Evolutionary conservation across 2,329 filamentous ascomycete species (phyloP).

Genomic region (Ophiognomonia clavigignenti-juglandacearum): DNA sequence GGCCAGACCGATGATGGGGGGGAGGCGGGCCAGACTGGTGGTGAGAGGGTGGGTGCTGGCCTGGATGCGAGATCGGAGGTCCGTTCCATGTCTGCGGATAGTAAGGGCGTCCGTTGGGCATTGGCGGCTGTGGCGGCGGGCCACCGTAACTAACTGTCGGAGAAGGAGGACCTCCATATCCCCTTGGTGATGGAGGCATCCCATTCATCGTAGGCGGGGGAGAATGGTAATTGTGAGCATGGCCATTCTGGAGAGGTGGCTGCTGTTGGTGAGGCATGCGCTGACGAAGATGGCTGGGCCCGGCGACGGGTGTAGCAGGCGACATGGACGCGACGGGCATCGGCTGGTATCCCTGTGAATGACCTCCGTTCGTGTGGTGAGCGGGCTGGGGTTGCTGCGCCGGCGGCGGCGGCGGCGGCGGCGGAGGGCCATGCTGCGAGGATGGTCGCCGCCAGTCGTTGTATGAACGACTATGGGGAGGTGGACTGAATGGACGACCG

Average conservation of each 20-base stretch:
- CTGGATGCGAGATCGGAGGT: too few relatives aligned
- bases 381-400: too few relatives aligned
- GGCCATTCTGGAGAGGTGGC: slow-evolving; percentile 38
- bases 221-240: slow-evolving; percentile 23
- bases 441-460: slow-evolving; percentile 47
- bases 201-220: slow-evolving; percentile 35
- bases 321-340: slow-evolving; percentile 19
- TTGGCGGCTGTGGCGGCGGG: slow-evolving; percentile 31
- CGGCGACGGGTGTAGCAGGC: slow-evolving; percentile 23
- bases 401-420: slow-evolving; percentile 22
- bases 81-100: too few relatives aligned
- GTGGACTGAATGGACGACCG: slow-evolving; percentile 34
- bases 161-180: slow-evolving; percentile 16
- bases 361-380: slow-evolving; percentile 15
- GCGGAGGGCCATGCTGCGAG: slow-evolving; percentile 41
- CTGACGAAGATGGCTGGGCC: slow-evolving; percentile 39
- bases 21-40: slow-evolving; percentile 14
- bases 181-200: slow-evolving; percentile 44
- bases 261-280: slow-evolving; percentile 35
- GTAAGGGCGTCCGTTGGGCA: slow-evolving; percentile 37
- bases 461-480: slow-evolving; percentile 32
- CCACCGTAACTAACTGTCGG: slow-evolving; percentile 25
- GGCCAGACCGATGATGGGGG: slow-evolving; percentile 15
- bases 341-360: too few relatives aligned
- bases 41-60: slow-evolving; percentile 29